Base-by-base conservation (phyloP, 768 basidiomycete genomes). In the Cytidiella melzeri region DNA sequence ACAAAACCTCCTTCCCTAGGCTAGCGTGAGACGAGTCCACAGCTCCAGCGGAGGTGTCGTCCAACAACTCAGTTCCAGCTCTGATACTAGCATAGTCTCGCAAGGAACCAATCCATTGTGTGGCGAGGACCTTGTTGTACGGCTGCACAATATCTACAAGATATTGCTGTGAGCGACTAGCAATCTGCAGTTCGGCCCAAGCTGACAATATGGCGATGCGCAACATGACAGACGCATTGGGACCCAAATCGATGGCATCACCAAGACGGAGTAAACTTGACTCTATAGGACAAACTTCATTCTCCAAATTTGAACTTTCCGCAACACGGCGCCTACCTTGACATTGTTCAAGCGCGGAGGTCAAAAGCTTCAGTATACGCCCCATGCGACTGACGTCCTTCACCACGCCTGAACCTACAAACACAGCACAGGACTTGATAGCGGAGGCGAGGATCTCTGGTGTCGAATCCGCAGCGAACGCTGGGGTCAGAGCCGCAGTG, bases 201-300 rank as follows among this genome's bases (percentile, higher is more conserved):
- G 94, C 95, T 1, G 92, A 88, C 30, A 97, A 70, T 1, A 90
- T 88, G 1, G 94, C 92, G 21, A 97, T 87, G 46, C 92, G 80
- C 43, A 99, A 69, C 90, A 96, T 95, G 34, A 92, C 86, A 0
- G 92, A 89, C 3, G 94, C 95, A 58, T 97, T 98, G 3, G 94
- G 89, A 52, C 92, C 90, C 10, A 94, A 73, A 60, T 95, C 84
- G 15, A 81, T 81, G 0, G 89, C 80, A 53, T 92, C 90, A 1
- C 95, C 95, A 18, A 96, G 74, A 5, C 88, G 84, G 3, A 92
- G 65, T 73, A 84, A 89, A 2, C 87, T 87, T 4, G 87, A 80
- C 50, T 87, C 94, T 96, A 57, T 19, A 6, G n/a, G n/a, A n/a
- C n/a, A n/a, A n/a, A n/a, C n/a, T n/a, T n/a, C n/a, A n/a, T n/a